These are phyloP conservation scores for Meyerozyma smithsonii DNA, from an alignment of 1,139 yeast species.

Conservation along the genomic window DNA sequence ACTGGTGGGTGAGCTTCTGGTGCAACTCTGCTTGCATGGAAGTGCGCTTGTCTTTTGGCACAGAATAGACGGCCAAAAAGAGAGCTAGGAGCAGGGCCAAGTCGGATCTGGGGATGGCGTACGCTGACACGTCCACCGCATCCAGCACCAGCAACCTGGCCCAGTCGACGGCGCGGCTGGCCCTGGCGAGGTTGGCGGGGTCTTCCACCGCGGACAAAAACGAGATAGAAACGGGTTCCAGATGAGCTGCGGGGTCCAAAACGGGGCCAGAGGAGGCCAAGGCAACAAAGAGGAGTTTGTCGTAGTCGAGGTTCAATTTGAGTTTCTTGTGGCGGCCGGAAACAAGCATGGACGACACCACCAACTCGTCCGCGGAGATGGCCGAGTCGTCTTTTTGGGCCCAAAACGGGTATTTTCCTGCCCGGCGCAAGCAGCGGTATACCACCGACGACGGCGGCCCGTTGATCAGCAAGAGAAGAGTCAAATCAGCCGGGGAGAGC, in stretches of 20 bases:
- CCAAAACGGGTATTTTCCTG: slow-evolving; percentile 30
- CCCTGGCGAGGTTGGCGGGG: neutral
- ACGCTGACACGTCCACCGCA: slow-evolving; percentile 22
- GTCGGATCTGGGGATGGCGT: slow-evolving; percentile 29
- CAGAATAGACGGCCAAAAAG: slow-evolving; percentile 27
- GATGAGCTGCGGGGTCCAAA: neutral
- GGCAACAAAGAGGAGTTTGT: slow-evolving; percentile 25
- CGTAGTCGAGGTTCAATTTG: slow-evolving; percentile 15
- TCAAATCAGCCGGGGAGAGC: neutral
- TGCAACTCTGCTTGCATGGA: slow-evolving; percentile 13
- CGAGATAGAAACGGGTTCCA: neutral
- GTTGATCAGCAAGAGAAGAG: neutral
- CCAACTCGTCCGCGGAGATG: slow-evolving; percentile 20
- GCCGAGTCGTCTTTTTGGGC: slow-evolving; percentile 11
- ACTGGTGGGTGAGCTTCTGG: slow-evolving; percentile 15
- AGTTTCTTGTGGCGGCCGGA: slow-evolving; percentile 21
- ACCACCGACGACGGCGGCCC: neutral
- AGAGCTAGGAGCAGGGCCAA: slow-evolving; percentile 40
- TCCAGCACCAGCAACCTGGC: neutral
- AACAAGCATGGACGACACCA: slow-evolving; percentile 23
- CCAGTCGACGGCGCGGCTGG: neutral
- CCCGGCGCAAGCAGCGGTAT: neutral
- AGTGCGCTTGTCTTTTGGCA: slow-evolving; percentile 22
- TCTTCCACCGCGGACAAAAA: neutral
- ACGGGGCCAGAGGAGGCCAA: slow-evolving; percentile 7